These are phyloP conservation scores for Copromyces sp. DNA, from an alignment of 495 filamentous ascomycete species.

Conservation along the genomic window DNA sequence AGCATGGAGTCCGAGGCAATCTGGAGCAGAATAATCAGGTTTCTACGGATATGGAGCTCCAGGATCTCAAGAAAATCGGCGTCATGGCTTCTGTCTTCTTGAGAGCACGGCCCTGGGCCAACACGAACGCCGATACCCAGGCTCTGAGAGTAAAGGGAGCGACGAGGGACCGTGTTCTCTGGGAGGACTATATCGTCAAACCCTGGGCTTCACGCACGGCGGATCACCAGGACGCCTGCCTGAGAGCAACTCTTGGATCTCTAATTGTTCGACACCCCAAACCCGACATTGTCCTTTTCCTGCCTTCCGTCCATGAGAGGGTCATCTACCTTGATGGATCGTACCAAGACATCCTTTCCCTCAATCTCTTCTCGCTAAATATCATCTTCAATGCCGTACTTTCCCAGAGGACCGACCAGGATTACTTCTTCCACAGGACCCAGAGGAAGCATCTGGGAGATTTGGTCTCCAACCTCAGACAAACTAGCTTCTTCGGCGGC, in stretches of 20 bases:
- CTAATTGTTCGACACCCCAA: conserved; percentile 73
- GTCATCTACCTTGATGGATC: conserved; percentile 68
- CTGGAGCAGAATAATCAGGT: conserved; percentile 15
- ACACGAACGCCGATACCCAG: conserved; percentile 24
- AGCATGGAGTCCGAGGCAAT: conserved; percentile 3
- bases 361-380: conserved; percentile 75
- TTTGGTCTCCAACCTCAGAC: conserved; percentile 67
- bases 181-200: conserved; percentile 67
- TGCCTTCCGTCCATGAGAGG: conserved; percentile 61
- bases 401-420: conserved; percentile 70
- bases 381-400: conserved; percentile 80
- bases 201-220: conserved; percentile 41
- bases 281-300: conserved; percentile 53
- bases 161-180: conserved; percentile 21
- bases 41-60: conserved; percentile 42
- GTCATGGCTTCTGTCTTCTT: conserved; percentile 61
- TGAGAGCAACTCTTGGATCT: conserved; percentile 60
- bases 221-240: conserved; percentile 47
- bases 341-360: conserved; percentile 70
- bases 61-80: conserved; percentile 67
- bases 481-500: conserved; percentile 82
- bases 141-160: conserved; percentile 12
- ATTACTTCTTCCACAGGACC: conserved; percentile 78
- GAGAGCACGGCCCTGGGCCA: conserved; percentile 65
- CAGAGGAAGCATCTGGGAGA: conserved; percentile 54